Evolutionary conservation across 2,329 filamentous ascomycete species (phyloP), one percentile per base, ranked within the genome.

Genomic region (Pseudocercospora pini-densiflorae): DNA sequence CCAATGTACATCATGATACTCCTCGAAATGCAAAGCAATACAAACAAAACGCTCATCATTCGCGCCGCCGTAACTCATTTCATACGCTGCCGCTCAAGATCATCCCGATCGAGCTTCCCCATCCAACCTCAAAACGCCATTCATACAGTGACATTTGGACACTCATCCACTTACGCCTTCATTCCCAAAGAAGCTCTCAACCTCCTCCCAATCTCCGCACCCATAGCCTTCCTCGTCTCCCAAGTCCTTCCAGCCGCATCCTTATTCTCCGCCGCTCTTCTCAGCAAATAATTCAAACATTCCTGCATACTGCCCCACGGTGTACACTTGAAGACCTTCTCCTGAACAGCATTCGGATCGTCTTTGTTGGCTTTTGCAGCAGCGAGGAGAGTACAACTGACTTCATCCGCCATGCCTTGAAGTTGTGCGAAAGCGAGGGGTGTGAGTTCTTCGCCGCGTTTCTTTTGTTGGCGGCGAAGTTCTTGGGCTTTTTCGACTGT

Each of bases 351-450:
- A 73, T 74, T 73, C 74, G 79, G 69, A 72, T 70, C 65, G 57
- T 73, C 69, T 69, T 71, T 73, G 29, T 73, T 72, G 43, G 78
- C 73, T 10, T 80, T 78, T 33, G 79, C 82, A 6, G 80, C 74
- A 64, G 86, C 79, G 16, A 88, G 76, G 0, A 88, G 77, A 2
- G 81, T 79, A 70, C 86, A 85, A 64, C 90, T 93, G 61, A 98
- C 89, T 77, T 97, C 94, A 73, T 98, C 94, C 1, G 94, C 94
- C 94, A 98, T 98, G 47, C 94, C 94, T 82, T 94, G 91, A 0
- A 97, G 86, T 81, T 97, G 94, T 2, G 91, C 91, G 77, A 92
- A 93, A 0, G 81, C 79, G 9, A 88, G 79, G 2, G 83, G 80
- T 1, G 86, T 82, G 3, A 81, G 81, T 2, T 79, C 47, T 67